Conservation (phyloP, 2,329 filamentous ascomycete genomes). For the Arthroderma sp. region DNA sequence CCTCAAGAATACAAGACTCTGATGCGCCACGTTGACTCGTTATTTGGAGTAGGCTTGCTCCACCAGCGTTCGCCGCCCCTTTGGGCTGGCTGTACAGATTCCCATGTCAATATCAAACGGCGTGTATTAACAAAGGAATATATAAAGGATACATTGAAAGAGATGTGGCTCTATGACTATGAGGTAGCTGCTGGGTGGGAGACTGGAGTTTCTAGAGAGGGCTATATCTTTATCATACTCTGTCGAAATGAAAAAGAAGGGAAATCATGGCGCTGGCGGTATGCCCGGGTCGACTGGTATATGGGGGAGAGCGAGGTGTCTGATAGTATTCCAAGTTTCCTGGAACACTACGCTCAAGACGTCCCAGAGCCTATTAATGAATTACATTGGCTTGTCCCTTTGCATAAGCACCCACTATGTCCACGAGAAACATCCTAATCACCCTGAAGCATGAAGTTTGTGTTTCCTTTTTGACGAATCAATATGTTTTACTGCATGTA, state of each 20-base stretch:
- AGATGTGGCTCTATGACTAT: not conserved
- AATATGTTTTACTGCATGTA: too few species aligned
- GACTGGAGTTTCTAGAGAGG: not conserved
- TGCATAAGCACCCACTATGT: not conserved
- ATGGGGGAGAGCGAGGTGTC: not conserved
- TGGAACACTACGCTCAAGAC: not conserved
- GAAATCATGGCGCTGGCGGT: not conserved
- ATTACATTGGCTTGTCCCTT: not conserved
- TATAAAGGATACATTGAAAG: too few species aligned
- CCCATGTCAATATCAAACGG: not conserved
- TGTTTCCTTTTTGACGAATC: too few species aligned
- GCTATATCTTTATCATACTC: not conserved
- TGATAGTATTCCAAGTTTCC: not conserved
- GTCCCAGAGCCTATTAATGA: not conserved
- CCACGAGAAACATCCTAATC: too few species aligned
- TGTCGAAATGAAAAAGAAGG: not conserved
- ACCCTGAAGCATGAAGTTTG: too few species aligned
- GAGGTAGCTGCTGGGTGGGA: not conserved
- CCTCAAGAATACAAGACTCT: not conserved
- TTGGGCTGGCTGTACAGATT: not conserved
- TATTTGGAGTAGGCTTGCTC: not conserved
- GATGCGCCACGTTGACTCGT: not conserved
- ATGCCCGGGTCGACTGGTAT: not conserved
- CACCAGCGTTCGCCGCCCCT: not conserved
- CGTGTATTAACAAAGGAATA: not conserved